Percentiles rank a stretch among this genome's conserved stretches.
Conservation (phyloP, 495 filamentous ascomycete genomes). For the Aspergillus ostianus region DNA sequence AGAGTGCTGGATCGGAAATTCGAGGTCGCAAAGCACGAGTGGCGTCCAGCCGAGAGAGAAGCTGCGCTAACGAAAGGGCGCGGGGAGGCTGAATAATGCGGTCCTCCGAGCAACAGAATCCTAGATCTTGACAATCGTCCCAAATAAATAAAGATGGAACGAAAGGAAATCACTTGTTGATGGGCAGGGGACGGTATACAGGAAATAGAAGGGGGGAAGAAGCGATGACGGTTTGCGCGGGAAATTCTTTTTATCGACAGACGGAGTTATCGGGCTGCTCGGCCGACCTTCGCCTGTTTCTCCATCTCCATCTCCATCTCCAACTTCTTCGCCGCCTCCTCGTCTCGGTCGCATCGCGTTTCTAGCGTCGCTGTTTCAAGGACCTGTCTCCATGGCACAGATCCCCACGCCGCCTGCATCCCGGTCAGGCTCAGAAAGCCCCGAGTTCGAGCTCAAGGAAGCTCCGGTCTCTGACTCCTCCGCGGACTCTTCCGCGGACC, state of each 20-base stretch:
- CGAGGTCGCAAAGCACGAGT: not conserved
- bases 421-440: conserved; percentile 29
- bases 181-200: not conserved
- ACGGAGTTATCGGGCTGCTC: conserved; percentile 44
- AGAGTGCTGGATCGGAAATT: too few relatives aligned
- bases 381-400: conserved; percentile 27
- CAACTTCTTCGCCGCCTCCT: not conserved
- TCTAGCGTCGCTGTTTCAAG: not conserved
- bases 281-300: conserved; percentile 20
- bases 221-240: conserved; percentile 17
- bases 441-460: conserved; percentile 24
- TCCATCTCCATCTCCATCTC: conserved; percentile 10
- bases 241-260: conserved; percentile 45
- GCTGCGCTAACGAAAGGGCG: not conserved
- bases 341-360: conserved; percentile 11
- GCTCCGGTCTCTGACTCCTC: conserved; percentile 17
- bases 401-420: conserved; percentile 40
- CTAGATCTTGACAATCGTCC: not conserved
- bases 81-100: not conserved
- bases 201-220: conserved; percentile 4
- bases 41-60: not conserved
- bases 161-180: conserved; percentile 1
- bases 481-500: conserved; percentile 13
- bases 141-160: not conserved
- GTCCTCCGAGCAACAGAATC: not conserved